These are phyloP conservation scores for Corrigiola litoralis DNA, from an alignment of 179 eudicot genomes.

Conservation along the genomic window DNA sequence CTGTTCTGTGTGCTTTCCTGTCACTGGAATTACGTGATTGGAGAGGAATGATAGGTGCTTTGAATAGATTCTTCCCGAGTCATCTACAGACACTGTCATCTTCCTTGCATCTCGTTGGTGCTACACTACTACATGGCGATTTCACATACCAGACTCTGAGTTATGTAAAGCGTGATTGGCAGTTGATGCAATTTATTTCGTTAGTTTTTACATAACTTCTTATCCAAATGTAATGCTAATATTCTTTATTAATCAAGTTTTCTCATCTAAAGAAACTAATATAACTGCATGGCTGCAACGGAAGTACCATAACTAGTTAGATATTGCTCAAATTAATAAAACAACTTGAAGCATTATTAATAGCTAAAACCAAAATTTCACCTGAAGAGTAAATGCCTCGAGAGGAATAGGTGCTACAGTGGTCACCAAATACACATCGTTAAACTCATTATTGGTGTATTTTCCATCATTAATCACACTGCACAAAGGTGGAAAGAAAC, in stretches of 20 bases:
- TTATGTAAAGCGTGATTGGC: neutral
- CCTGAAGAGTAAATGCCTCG: conserved; percentile 96
- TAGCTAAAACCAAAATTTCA: conserved; percentile 19
- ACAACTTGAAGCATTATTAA: neutral
- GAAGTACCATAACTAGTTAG: neutral
- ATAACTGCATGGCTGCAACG: neutral
- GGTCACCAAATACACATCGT: conserved; percentile 89
- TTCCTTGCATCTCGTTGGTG: neutral
- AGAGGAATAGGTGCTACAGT: conserved; percentile 76
- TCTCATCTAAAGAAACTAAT: neutral
- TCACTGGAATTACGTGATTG: neutral
- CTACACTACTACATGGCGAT: neutral
- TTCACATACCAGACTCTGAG: no score
- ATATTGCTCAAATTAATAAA: neutral
- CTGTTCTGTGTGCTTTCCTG: neutral
- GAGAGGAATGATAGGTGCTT: neutral
- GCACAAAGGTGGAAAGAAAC: conserved; percentile 23
- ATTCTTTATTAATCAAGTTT: neutral
- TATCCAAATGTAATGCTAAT: neutral
- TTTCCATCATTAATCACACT: conserved; percentile 76
- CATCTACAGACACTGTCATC: neutral
- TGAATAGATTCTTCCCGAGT: neutral
- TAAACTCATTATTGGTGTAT: conserved; percentile 80
- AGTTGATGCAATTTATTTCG: neutral
- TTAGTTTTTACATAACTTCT: neutral